Percentiles rank a stretch among this genome's conserved stretches.
phyloP scores from a whole-genome alignment of 805 yeast species.

The Millerozyma miso region DNA sequence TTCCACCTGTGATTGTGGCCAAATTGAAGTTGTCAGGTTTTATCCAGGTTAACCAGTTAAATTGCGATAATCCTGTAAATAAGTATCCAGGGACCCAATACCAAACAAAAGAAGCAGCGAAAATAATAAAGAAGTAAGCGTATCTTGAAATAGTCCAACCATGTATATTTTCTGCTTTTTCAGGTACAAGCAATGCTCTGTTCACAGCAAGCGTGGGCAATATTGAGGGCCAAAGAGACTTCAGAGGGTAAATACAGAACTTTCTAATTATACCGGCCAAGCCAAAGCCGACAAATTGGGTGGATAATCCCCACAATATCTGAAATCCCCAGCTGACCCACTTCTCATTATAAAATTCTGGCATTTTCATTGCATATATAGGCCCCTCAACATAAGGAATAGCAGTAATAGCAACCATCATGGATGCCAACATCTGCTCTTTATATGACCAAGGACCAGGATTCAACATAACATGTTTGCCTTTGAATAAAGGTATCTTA shows the following conservation, averaged over 20 bases:
- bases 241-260: slow-evolving; percentile 45
- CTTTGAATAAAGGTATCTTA: slow-evolving; percentile 13
- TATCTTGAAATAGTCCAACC: slow-evolving; percentile 30
- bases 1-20: slow-evolving; percentile 43
- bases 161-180: slow-evolving; percentile 23
- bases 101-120: slow-evolving; percentile 29
- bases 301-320: slow-evolving; percentile 19
- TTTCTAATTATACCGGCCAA: slow-evolving; percentile 26
- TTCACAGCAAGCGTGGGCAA: slow-evolving; percentile 28
- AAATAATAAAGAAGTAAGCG: slow-evolving; percentile 17
- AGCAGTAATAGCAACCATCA: slow-evolving; percentile 10
- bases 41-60: slow-evolving; percentile 56
- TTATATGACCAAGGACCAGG: slow-evolving; percentile 64
- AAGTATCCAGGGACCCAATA: slow-evolving; percentile 43
- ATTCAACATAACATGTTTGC: slow-evolving; percentile 42
- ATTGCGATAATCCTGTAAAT: slow-evolving; percentile 34
- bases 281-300: slow-evolving; percentile 27
- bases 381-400: slow-evolving; percentile 6
- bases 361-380: slow-evolving; percentile 3
- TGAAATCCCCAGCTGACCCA: slow-evolving; percentile 7
- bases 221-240: slow-evolving; percentile 49
- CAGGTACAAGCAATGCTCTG: slow-evolving; percentile 22
- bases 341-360: slow-evolving; percentile 1
- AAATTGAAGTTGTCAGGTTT: slow-evolving; percentile 44
- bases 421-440: slow-evolving; percentile 63